Percentiles rank a stretch among this genome's conserved stretches.
phyloP scores from a whole-genome alignment of 768 basidiomycete genomes.

The Gloeopeniophorella convolvens region DNA sequence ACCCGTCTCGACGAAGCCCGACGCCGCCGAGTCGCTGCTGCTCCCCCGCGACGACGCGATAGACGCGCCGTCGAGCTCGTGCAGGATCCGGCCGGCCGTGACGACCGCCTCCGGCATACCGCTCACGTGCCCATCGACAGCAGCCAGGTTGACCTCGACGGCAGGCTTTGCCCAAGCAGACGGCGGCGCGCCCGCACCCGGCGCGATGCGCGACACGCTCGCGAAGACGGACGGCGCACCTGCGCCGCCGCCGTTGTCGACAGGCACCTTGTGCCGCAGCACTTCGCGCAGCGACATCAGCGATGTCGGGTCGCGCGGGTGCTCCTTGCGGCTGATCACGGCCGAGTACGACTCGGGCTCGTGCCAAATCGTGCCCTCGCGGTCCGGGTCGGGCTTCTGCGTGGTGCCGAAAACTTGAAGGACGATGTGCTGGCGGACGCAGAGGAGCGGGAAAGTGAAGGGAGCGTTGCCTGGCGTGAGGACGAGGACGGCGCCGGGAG shows the following conservation, averaged over 20 bases:
- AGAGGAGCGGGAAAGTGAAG: constrained; percentile 22
- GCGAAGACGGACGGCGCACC: constrained; percentile 23
- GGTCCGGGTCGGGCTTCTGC: constrained; percentile 51
- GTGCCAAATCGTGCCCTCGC: constrained; percentile 50
- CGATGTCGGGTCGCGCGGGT: constrained; percentile 52
- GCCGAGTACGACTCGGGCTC: constrained; percentile 57
- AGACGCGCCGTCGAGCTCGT: constrained; percentile 34
- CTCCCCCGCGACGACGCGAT: constrained; percentile 25
- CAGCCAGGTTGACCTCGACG: constrained; percentile 45
- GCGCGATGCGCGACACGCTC: constrained; percentile 17
- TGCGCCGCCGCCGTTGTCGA: constrained; percentile 26
- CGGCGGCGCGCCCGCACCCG: constrained; percentile 24
- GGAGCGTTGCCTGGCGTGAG: constrained; percentile 11
- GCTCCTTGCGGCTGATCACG: constrained; percentile 55
- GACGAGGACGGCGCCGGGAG: not conserved
- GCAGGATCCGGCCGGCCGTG: constrained; percentile 40
- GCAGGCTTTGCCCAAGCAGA: constrained; percentile 53
- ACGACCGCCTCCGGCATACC: constrained; percentile 32
- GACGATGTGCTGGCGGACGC: constrained; percentile 30
- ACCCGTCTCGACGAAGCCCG: constrained; percentile 31
- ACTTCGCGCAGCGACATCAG: constrained; percentile 57
- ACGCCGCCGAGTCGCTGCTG: constrained; percentile 15
- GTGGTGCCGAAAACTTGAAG: constrained; percentile 44
- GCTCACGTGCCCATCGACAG: constrained; percentile 44
- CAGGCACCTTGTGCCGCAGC: constrained; percentile 45